Evolutionary conservation across 1,139 yeast genomes (phyloP).

Genomic region (Candida neerlandica): DNA sequence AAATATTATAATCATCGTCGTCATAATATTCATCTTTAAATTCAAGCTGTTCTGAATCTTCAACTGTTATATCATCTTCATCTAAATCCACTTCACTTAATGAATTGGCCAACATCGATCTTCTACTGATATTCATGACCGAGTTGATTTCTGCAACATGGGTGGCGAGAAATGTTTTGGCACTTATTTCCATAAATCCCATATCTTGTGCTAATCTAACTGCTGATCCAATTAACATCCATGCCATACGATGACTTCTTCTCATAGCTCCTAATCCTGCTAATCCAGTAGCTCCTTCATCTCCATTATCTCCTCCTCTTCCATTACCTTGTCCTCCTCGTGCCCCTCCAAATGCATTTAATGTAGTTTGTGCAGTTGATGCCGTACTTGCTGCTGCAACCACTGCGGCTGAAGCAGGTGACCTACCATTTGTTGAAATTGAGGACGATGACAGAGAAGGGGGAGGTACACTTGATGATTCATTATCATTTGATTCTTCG

Average conservation of each 20-base stretch:
- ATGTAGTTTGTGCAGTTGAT: background rate
- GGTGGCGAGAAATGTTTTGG: constrained; percentile 78
- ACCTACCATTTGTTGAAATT: background rate
- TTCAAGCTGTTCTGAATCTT: constrained; percentile 29
- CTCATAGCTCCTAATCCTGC: constrained; percentile 86
- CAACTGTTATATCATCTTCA: constrained; percentile 43
- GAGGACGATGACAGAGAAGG: background rate
- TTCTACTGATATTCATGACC: constrained; percentile 69
- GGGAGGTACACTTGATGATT: constrained; percentile 3
- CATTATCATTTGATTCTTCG: constrained; percentile 32
- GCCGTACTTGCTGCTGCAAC: constrained; percentile 10
- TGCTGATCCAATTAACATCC: constrained; percentile 91
- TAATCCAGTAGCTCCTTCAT: constrained; percentile 36
- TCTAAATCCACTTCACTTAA: constrained; percentile 63
- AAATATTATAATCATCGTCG: constrained; percentile 34
- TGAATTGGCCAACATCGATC: constrained; percentile 70
- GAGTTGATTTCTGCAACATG: constrained; percentile 81
- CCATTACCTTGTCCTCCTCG: constrained; percentile 32
- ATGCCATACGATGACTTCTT: constrained; percentile 86
- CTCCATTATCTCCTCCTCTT: constrained; percentile 4
- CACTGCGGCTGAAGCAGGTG: constrained; percentile 1
- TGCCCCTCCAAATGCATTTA: constrained; percentile 7
- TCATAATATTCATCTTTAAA: constrained; percentile 30
- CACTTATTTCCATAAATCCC: constrained; percentile 74
- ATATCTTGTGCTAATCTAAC: constrained; percentile 86